Percentiles rank a stretch among this genome's conserved stretches.
Evolutionary conservation across 1,284 basidiomycete species (phyloP).

Genomic region (Leccinum subspadiceum): DNA sequence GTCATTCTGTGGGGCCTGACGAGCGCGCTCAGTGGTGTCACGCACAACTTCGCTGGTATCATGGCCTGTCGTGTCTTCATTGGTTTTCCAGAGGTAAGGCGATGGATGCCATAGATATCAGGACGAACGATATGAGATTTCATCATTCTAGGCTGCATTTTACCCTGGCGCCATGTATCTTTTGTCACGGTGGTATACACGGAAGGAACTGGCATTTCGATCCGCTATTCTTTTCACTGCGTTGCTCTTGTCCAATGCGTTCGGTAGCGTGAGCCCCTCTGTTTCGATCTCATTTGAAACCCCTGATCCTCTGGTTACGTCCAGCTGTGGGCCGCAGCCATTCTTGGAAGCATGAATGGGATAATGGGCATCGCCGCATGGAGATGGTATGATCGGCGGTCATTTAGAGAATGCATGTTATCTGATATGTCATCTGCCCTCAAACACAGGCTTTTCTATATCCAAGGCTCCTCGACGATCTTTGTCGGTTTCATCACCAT

Average conservation of each 20-base stretch:
- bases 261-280: slow-evolving; percentile 53
- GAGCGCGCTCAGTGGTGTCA: background rate
- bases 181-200: slow-evolving; percentile 65
- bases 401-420: background rate
- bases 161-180: slow-evolving; percentile 64
- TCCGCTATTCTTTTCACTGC: slow-evolving; percentile 70
- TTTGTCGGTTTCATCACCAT: slow-evolving; percentile 51
- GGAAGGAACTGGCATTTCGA: slow-evolving; percentile 65
- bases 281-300: background rate
- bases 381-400: slow-evolving; percentile 49
- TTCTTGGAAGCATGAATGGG: slow-evolving; percentile 44
- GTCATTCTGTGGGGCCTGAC: background rate
- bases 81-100: slow-evolving; percentile 36
- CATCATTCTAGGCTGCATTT: slow-evolving; percentile 48
- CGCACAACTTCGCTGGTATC: background rate
- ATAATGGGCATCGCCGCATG: slow-evolving; percentile 65
- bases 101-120: background rate
- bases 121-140: background rate
- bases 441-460: slow-evolving; percentile 24
- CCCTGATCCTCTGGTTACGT: slow-evolving; percentile 30
- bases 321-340: background rate
- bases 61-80: slow-evolving; percentile 1
- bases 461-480: slow-evolving; percentile 50
- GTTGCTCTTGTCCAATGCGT: slow-evolving; percentile 72
- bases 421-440: background rate